Evolutionary conservation across 2,329 filamentous ascomycete genomes (phyloP).

Genomic region (Aspergillus fijiensis): DNA sequence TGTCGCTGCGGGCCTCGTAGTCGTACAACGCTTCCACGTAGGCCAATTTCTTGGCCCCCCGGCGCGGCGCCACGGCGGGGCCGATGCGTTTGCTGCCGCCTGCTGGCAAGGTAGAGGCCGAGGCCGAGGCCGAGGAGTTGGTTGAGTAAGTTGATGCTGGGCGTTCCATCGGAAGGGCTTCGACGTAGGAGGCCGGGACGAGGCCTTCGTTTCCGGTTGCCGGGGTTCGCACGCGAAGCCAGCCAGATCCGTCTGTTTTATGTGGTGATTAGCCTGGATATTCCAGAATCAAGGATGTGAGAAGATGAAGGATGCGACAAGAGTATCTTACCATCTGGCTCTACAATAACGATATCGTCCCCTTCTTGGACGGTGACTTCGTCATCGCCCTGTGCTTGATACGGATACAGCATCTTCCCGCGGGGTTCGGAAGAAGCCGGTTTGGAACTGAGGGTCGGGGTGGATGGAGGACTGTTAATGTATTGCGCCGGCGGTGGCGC

Average conservation of each 20-base stretch:
- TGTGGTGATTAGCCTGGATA: constrained; percentile 12
- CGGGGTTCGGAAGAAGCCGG: constrained; percentile 54
- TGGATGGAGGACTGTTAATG: constrained; percentile 62
- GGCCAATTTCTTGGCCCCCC: constrained; percentile 88
- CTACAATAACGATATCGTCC: constrained; percentile 72
- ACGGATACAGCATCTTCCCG: constrained; percentile 87
- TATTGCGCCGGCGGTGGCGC: constrained; percentile 86
- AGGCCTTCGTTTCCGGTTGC: constrained; percentile 67
- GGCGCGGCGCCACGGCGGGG: constrained; percentile 83
- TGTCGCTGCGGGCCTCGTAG: constrained; percentile 80
- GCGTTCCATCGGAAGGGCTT: constrained; percentile 58
- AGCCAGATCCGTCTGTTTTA: constrained; percentile 76
- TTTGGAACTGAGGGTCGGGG: constrained; percentile 32
- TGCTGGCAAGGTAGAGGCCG: constrained; percentile 16
- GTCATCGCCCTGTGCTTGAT: constrained; percentile 75
- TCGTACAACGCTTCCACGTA: constrained; percentile 94
- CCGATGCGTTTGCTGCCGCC: constrained; percentile 71
- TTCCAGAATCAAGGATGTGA: background rate
- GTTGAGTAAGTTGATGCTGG: constrained; percentile 72
- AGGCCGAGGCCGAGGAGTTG: constrained; percentile 65
- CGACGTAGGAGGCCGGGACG: constrained; percentile 83
- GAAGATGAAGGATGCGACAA: too few relatives aligned
- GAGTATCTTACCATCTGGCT: constrained; percentile 71
- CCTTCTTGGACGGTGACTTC: constrained; percentile 81
- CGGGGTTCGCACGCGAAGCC: constrained; percentile 78